phyloP scores from a whole-genome alignment of 176 grass and related monocot genomes.

The Eleusine indica region DNA sequence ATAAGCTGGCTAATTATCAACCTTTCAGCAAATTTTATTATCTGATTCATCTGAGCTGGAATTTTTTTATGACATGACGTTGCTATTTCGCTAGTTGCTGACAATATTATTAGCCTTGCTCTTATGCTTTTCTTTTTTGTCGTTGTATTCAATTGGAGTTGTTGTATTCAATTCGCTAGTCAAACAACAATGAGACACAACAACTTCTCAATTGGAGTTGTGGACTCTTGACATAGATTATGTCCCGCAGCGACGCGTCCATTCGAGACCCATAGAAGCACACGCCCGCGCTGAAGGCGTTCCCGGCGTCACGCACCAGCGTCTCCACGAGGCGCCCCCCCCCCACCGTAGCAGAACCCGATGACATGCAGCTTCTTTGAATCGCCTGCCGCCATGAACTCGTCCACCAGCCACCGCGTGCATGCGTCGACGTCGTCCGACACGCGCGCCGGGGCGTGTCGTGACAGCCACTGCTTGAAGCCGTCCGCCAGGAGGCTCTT shows the following conservation, averaged over 20 bases:
- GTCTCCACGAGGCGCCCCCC: constrained; percentile 59
- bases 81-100: too few species aligned
- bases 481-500: constrained; percentile 18
- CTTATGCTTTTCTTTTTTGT: too few species aligned
- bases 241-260: constrained; percentile 54
- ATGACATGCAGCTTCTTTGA: constrained; percentile 75
- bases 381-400: constrained; percentile 61
- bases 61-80: too few species aligned
- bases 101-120: too few species aligned
- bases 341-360: constrained; percentile 88
- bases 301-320: constrained; percentile 58
- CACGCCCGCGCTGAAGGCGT: constrained; percentile 59
- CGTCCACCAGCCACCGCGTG: constrained; percentile 73
- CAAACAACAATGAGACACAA: too few species aligned
- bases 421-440: constrained; percentile 67
- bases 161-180: too few species aligned
- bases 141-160: too few species aligned
- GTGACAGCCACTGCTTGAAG: constrained; percentile 47
- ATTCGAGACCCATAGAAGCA: constrained; percentile 83
- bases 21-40: too few species aligned
- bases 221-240: constrained; percentile 2
- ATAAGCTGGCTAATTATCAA: too few species aligned
- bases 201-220: too few species aligned
- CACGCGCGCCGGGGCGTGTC: constrained; percentile 44
- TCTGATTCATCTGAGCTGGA: too few species aligned